Percentiles rank a stretch among this genome's conserved stretches.
Evolutionary conservation across 1,139 yeast species (phyloP).

Genomic region (Saccharomycopsis hybrid): DNA sequence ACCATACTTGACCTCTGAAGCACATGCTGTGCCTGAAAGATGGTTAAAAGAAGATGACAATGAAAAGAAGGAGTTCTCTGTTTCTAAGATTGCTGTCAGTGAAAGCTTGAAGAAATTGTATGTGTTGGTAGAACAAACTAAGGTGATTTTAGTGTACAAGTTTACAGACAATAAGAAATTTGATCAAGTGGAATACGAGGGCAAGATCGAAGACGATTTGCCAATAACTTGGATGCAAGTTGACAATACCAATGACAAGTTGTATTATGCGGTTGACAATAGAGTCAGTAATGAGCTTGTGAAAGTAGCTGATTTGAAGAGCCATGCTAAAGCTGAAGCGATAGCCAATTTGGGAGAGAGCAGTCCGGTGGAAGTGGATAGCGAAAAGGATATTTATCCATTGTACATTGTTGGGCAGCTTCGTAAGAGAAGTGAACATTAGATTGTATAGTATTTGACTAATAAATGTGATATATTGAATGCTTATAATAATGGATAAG

Average conservation of each 20-base stretch:
- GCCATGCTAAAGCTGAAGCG: conserved; percentile 4
- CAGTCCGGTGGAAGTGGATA: conserved; percentile 27
- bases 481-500: no score
- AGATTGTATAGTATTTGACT: conserved; percentile 6
- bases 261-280: conserved; percentile 20
- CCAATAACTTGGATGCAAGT: neutral
- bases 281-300: conserved; percentile 8
- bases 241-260: conserved; percentile 17
- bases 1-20: conserved; percentile 39
- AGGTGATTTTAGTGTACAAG: conserved; percentile 41
- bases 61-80: conserved; percentile 7
- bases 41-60: conserved; percentile 46
- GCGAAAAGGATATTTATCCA: conserved; percentile 48
- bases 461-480: no score
- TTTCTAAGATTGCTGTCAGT: conserved; percentile 7
- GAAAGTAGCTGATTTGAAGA: neutral
- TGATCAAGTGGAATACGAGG: neutral
- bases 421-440: conserved; percentile 81
- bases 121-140: conserved; percentile 52
- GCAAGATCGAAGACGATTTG: neutral
- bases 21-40: conserved; percentile 62
- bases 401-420: conserved; percentile 57
- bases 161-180: conserved; percentile 25
- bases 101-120: conserved; percentile 29
- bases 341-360: conserved; percentile 23